A percentile compares a stretch with the other conserved stretches of the same genome.
Evolutionary conservation across 805 yeast genomes (phyloP).

Genomic region (Kregervanrija pseudodelftensis): DNA sequence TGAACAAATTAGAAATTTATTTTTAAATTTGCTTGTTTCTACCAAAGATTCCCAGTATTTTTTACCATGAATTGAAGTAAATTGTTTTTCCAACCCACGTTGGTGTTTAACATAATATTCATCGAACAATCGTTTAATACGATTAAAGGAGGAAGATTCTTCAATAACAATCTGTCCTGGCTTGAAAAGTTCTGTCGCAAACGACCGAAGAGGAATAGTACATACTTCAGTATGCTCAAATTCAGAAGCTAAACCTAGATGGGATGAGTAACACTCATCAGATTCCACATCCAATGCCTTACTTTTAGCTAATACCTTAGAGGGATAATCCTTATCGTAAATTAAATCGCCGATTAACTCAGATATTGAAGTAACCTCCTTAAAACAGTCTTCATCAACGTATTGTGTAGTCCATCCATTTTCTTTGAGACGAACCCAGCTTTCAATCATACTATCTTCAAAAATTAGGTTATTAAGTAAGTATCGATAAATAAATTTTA

Average conservation of each 20-base stretch:
- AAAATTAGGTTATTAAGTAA: background rate
- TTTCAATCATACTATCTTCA: background rate
- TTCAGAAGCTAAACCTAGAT: slow-evolving; percentile 32
- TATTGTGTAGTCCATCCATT: slow-evolving; percentile 49
- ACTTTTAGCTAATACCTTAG: slow-evolving; percentile 35
- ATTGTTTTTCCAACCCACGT: slow-evolving; percentile 8
- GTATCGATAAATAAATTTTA: slow-evolving; percentile 24
- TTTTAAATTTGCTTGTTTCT: slow-evolving; percentile 15
- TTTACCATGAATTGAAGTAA: slow-evolving; percentile 21
- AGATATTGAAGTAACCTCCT: slow-evolving; percentile 40
- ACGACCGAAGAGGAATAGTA: slow-evolving; percentile 16
- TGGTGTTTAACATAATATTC: slow-evolving; percentile 21
- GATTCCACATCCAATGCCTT: slow-evolving; percentile 30
- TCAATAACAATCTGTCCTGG: background rate
- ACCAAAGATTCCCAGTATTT: slow-evolving; percentile 23
- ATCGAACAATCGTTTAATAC: slow-evolving; percentile 24
- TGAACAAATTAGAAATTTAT: slow-evolving; percentile 34
- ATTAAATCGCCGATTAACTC: slow-evolving; percentile 41
- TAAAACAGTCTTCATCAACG: slow-evolving; percentile 35
- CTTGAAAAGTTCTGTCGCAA: slow-evolving; percentile 2
- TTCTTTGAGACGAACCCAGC: slow-evolving; percentile 34
- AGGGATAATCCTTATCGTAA: slow-evolving; percentile 26
- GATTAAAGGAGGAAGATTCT: slow-evolving; percentile 9
- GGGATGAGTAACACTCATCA: slow-evolving; percentile 35
- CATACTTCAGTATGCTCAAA: slow-evolving; percentile 24